Evolutionary conservation across 352 stramenopile genomes (phyloP), one percentile per base, ranked within the genome.

Genomic region (Globisporangium lucens): DNA sequence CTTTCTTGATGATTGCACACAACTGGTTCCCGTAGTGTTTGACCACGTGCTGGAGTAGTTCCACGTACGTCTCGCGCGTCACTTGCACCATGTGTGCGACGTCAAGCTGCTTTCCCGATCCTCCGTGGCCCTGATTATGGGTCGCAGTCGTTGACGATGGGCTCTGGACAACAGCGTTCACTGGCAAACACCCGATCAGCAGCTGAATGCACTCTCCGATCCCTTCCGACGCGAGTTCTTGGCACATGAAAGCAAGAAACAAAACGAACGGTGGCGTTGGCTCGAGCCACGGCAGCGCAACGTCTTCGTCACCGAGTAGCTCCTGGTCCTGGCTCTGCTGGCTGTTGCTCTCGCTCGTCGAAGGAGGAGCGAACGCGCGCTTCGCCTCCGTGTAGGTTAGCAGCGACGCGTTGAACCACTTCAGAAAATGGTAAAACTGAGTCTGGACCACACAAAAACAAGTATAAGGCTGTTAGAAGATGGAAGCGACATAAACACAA

Each of bases 351-450:
- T 52, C 51, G 17, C 30, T 49, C 4, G 17, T 59, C 13, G 35
- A 27, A 17, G 33, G 13, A 27, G 35, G 17, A 30, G 36, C 56
- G 65, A 90, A 91, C 33, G 82, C 80, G 2, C 85, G 81, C 66
- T 89, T 89, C 1, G 81, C 76, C 49, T 94, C 85, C 9, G 80
- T 86, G 76, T 92, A 95, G 66, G 75, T 78, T 15, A 91, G 62
- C 55, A 89, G 66, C 0, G 80, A 73, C 6, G 62, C 60, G 61
- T 91, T 94, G 56, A 94, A 91, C 87, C 87, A 95, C 64, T 89
- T 88, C 2, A 95, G 63, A 56, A 93, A 94, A 49, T 83, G 69
- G 68, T 90, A 93, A 60, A 95, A 93, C 70, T 92, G 82, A 4
- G 71, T 79, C 78, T 89, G 65, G 35, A n/a, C n/a, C 5, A 53